Conservation (phyloP, 164 flowering plant genomes). For the Nymphaea thermarum region DNA sequence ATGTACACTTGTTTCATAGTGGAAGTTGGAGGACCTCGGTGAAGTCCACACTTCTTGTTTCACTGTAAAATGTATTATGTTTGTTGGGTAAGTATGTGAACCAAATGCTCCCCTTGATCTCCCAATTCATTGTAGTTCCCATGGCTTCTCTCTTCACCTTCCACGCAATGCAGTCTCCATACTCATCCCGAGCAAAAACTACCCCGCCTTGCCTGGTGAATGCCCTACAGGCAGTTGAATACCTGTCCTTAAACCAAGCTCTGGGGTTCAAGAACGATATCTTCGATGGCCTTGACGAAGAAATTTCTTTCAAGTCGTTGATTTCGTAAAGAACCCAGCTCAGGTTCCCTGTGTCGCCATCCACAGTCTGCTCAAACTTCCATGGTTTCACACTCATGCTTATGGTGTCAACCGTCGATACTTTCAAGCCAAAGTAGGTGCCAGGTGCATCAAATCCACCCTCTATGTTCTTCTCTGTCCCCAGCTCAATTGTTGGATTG, state of each 20-base stretch:
- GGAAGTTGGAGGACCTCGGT: slow-evolving; percentile 40
- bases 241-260: slow-evolving; percentile 77
- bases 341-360: slow-evolving; percentile 45
- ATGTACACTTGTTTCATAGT: slow-evolving; percentile 15
- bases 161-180: slow-evolving; percentile 76
- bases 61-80: slow-evolving; percentile 43
- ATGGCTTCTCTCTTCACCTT: slow-evolving; percentile 44
- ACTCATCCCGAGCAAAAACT: slow-evolving; percentile 78
- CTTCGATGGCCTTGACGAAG: slow-evolving; percentile 62
- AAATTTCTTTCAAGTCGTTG: slow-evolving; percentile 66
- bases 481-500: slow-evolving; percentile 57
- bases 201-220: slow-evolving; percentile 89
- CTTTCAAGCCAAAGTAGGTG: slow-evolving; percentile 32
- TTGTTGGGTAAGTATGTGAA: slow-evolving; percentile 90
- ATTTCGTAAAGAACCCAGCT: slow-evolving; percentile 81
- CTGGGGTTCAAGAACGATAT: slow-evolving; percentile 44
- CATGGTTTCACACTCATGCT: slow-evolving; percentile 68
- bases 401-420: slow-evolving; percentile 43
- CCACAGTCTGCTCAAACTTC: slow-evolving; percentile 81
- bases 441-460: slow-evolving; percentile 42
- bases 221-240: slow-evolving; percentile 59
- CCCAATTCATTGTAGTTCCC: slow-evolving; percentile 79
- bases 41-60: slow-evolving; percentile 68
- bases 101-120: slow-evolving; percentile 68
- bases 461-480: slow-evolving; percentile 42